Percentiles rank a stretch among this genome's conserved stretches.
Evolutionary conservation across 1,284 basidiomycete species (phyloP).

Genomic region (Apiotrichum gracile): DNA sequence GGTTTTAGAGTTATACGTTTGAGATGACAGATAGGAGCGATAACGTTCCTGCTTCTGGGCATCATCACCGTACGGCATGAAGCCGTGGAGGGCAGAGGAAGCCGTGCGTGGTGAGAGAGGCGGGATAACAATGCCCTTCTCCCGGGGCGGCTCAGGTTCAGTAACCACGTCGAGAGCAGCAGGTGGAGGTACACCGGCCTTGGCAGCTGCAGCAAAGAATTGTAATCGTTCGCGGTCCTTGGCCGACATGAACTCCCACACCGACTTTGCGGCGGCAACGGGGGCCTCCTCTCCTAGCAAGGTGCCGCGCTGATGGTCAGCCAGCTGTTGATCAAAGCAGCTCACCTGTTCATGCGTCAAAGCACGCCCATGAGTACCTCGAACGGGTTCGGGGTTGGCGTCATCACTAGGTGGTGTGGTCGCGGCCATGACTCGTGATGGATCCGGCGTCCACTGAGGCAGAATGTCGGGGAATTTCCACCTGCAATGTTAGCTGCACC

Average conservation of each 20-base stretch:
- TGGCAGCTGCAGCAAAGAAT: constrained; percentile 51
- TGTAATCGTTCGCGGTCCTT: constrained; percentile 82
- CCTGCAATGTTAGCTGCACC: constrained; percentile 49
- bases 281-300: constrained; percentile 76
- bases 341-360: constrained; percentile 42
- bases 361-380: constrained; percentile 28
- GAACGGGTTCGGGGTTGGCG: constrained; percentile 44
- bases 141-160: constrained; percentile 13
- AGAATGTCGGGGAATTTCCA: constrained; percentile 75
- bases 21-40: constrained; percentile 69
- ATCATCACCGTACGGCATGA: constrained; percentile 79
- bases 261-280: constrained; percentile 52
- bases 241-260: constrained; percentile 88
- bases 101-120: constrained; percentile 65
- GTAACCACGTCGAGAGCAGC: constrained; percentile 21
- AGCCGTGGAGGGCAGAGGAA: constrained; percentile 77
- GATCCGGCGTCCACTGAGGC: constrained; percentile 76
- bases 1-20: constrained; percentile 51
- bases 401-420: constrained; percentile 45
- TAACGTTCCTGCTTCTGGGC: constrained; percentile 79
- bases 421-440: constrained; percentile 66
- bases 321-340: background rate
- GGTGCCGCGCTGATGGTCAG: constrained; percentile 59
- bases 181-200: constrained; percentile 12
- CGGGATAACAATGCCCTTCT: constrained; percentile 54